Base-by-base conservation (phyloP, 768 basidiomycete genomes). In the Kwoniella sp. region DNA sequence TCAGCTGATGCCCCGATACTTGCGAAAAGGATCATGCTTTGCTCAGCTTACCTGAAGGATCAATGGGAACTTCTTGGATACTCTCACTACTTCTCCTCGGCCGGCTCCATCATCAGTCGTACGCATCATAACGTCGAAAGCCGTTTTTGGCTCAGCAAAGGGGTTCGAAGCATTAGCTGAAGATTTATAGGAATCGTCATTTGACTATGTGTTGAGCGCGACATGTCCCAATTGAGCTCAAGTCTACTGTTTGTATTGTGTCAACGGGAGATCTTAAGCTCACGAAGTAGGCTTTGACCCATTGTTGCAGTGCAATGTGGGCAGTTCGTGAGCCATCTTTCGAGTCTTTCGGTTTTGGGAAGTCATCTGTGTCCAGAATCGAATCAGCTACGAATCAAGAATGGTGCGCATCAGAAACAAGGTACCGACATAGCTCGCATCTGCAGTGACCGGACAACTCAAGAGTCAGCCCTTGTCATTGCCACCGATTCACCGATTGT, bases 261-360 rank as follows among this genome's bases (percentile, higher is more conserved):
- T n/a, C n/a, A n/a, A n/a, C n/a, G n/a, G n/a, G n/a, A n/a, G n/a
- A n/a, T n/a, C n/a, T n/a, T n/a, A n/a, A n/a, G 67, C 69, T 59
- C 54, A 75, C 81, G 72, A 94, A 95, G 74, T 95, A 90, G 40
- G 85, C 78, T 33, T 88, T 83, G 36, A 92, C 84, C 90, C 91
- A 96, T 25, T 88, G 81, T 9, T 85, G 83, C 27, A 95, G 77
- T 0, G 82, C 72, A 17, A 83, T 76, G 47, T 85, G 81, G 48
- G 84, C 67, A 17, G 61, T 55, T 21, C 68, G 46, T n/a, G 55
- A 49, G 15, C 53, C 52, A 17, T 56, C 25, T 50, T 62, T 65
- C 17, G 50, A 24, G 27, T 58, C 59, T 54, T 46, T 54, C 30
- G 73, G 62, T 62, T 78, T 77, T 0, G 76, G 74, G 52, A 79